A percentile compares a stretch with the other conserved stretches of the same genome.
These are phyloP conservation scores for Chytriomyces confervae DNA, from an alignment of 192 early-diverging fungal species.

Conservation along the genomic window DNA sequence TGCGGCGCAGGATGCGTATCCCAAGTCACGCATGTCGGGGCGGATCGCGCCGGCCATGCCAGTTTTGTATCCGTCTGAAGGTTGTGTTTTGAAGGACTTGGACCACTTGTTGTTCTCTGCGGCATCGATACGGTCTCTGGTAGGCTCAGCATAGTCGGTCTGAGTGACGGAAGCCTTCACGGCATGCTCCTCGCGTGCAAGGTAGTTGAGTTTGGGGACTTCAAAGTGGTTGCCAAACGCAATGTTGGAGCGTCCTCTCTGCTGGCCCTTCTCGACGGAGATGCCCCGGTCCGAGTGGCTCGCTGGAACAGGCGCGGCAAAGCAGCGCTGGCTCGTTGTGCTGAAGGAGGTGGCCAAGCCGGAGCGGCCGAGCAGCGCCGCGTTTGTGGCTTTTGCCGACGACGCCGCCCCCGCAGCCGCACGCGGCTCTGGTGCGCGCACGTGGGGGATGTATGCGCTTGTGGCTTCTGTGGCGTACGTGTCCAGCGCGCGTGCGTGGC, in stretches of 20 bases:
- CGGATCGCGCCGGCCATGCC: conserved; percentile 29
- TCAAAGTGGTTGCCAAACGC: conserved; percentile 38
- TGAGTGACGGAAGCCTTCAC: conserved; percentile 23
- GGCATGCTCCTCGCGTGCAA: not conserved
- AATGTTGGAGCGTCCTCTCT: conserved; percentile 29
- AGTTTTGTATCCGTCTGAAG: conserved; percentile 18
- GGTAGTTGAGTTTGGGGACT: conserved; percentile 6
- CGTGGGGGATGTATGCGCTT: conserved; percentile 37
- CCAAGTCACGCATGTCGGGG: conserved; percentile 15
- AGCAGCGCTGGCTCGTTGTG: conserved; percentile 30
- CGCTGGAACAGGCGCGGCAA: not conserved
- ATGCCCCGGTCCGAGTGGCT: conserved; percentile 11
- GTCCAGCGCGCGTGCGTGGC: conserved; percentile 37
- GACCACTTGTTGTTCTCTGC: not conserved
- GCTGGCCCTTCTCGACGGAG: conserved; percentile 16
- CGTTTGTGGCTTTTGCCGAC: not conserved
- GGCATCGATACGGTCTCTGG: not conserved
- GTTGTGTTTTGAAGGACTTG: not conserved
- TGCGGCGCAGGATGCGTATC: conserved; percentile 20
- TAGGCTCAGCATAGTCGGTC: conserved; percentile 6
- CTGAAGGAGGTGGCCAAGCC: not conserved
- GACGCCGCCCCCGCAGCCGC: not conserved
- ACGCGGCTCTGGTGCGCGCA: no score
- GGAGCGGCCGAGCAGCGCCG: conserved; percentile 13
- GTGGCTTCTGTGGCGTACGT: conserved; percentile 41